Evolutionary conservation across 441 rosid genomes (phyloP).

Genomic region (Theobroma grandiflorum): DNA sequence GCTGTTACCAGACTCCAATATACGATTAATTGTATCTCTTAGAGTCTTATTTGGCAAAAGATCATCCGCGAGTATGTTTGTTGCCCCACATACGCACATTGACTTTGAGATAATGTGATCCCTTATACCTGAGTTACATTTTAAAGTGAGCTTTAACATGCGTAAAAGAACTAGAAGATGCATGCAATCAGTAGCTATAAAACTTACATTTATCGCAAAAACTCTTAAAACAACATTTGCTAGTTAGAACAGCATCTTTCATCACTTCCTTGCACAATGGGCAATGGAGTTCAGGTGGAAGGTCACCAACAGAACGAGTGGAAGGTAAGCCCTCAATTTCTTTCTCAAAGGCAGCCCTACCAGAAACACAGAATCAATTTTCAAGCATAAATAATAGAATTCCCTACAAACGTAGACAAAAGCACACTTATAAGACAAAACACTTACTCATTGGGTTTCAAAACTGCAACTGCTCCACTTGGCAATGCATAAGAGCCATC

Average conservation of each 20-base stretch:
- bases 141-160: slow-evolving; percentile 20
- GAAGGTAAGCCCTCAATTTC: slow-evolving; percentile 96
- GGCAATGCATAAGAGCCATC: slow-evolving; percentile 99
- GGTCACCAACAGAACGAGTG: slow-evolving; percentile 88
- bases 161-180: neutral
- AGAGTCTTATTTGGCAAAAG: slow-evolving; percentile 97
- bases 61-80: slow-evolving; percentile 91
- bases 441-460: slow-evolving; percentile 92
- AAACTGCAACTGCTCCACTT: slow-evolving; percentile 94
- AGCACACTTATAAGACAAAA: slow-evolving; percentile 1
- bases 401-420: slow-evolving; percentile 20
- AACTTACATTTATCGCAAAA: slow-evolving; percentile 88
- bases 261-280: slow-evolving; percentile 99
- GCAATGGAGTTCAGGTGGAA: slow-evolving; percentile 96
- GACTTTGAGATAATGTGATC: slow-evolving; percentile 83
- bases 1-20: slow-evolving; percentile 92
- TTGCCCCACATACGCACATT: slow-evolving; percentile 89
- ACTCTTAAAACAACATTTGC: slow-evolving; percentile 94
- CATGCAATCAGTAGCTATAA: neutral
- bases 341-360: slow-evolving; percentile 98
- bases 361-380: slow-evolving; percentile 1
- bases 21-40: slow-evolving; percentile 94
- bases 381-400: slow-evolving; percentile 9
- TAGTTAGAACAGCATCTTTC: slow-evolving; percentile 96
- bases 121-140: slow-evolving; percentile 77